phyloP scores from a whole-genome alignment of 306 rosid species.

The Citrullus colocynthis region DNA sequence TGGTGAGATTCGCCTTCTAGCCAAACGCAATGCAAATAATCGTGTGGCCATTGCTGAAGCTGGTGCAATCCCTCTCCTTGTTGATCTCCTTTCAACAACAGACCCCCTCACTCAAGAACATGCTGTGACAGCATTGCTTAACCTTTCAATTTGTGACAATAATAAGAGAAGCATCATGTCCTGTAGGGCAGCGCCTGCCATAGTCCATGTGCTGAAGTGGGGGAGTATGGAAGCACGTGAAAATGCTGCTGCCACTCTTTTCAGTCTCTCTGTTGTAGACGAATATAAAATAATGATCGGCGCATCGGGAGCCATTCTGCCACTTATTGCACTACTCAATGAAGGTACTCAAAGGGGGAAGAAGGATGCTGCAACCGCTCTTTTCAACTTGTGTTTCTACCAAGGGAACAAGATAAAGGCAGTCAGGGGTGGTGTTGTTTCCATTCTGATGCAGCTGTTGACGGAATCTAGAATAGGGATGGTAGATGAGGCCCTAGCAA shows the following conservation, averaged over 20 bases:
- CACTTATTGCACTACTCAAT: conserved; percentile 59
- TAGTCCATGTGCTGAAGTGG: conserved; percentile 73
- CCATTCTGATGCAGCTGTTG: conserved; percentile 69
- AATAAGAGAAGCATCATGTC: conserved; percentile 75
- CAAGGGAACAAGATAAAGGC: conserved; percentile 94
- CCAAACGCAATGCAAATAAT: conserved; percentile 90
- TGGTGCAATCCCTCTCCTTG: conserved; percentile 87
- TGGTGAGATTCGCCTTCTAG: conserved; percentile 87
- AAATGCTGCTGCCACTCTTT: conserved; percentile 95
- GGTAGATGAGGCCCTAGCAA: conserved; percentile 96
- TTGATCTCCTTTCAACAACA: conserved; percentile 50
- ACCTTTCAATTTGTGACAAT: conserved; percentile 85
- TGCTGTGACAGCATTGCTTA: conserved; percentile 86
- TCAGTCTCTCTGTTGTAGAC: conserved; percentile 88
- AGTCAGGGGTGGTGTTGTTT: conserved; percentile 78
- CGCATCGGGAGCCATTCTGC: conserved; percentile 78
- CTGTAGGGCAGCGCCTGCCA: conserved; percentile 77
- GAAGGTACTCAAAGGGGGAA: conserved; percentile 96
- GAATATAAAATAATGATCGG: conserved; percentile 83
- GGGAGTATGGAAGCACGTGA: conserved; percentile 99
- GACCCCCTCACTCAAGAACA: conserved; percentile 96
- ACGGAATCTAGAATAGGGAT: conserved; percentile 79
- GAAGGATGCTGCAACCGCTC: conserved; percentile 96
- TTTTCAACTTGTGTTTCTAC: conserved; percentile 86
- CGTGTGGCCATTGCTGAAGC: conserved; percentile 97